Base-by-base conservation (phyloP, 371 early-diverging fungal genomes). In the Mucor saturninus region DNA sequence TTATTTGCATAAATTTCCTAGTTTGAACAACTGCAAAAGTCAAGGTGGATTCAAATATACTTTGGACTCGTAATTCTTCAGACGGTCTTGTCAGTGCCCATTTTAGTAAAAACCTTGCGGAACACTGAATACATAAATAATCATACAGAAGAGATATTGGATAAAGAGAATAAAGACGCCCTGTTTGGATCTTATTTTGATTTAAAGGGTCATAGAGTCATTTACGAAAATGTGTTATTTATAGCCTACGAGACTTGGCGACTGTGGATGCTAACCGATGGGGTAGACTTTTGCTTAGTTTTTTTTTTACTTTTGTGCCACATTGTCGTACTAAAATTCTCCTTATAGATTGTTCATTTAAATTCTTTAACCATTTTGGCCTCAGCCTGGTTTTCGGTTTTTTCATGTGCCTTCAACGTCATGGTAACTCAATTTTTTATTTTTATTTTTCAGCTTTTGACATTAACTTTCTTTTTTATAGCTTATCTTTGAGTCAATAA, bases 11-110 rank as follows among this genome's bases (percentile, higher is more conserved):
- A 46, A 42, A 46, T 52, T 59, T 21, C 45, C 49, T 56, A 66
- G 66, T 59, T 56, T 35, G 61, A 54, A 66, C 56, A 61, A 42
- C 28, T 61, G 21, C 56, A 49, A n/a, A 66, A 56, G 51, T 66
- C 61, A 50, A 56, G 48, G 21, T 66, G 66, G 66, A 61, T 60
- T 31, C 54, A 51, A 37, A 14, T 56, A 5, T 66, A 56, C 14
- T 51, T 66, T 45, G 13, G 21, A 40, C 40, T 61, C 6, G 56
- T 50, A 1, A 43, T 56, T 7, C 4, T 66, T 21, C 56, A 48
- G 42, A 55, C 54, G 8, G 11, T 66, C 21, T 30, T 60, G 2
- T 54, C 60, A 6, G 30, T 66, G 28, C 52, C 66, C 0, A 56
- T 66, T 15, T 42, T 66, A 2, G 50, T 61, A 10, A 66, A 61